Base-by-base conservation (phyloP, 768 basidiomycete genomes). In the Lactifluus volemus region DNA sequence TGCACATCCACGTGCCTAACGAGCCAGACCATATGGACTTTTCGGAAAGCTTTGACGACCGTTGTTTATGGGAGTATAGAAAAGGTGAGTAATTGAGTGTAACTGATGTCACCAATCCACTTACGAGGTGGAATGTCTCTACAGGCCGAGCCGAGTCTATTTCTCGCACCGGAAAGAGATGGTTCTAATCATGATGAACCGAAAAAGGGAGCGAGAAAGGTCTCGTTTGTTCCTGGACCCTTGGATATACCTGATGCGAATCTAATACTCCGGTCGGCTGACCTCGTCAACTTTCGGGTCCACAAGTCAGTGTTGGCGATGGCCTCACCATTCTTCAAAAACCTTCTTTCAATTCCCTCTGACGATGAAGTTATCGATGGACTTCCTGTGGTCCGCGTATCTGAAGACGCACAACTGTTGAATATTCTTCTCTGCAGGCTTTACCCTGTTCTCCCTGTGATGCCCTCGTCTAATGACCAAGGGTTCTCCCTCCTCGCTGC, bases 401-500 rank as follows among this genome's bases (percentile, higher is more conserved):
- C 52, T 10, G 52, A 53, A 36, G 38, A 48, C 12, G 21, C 59
- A 6, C 29, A 48, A 6, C 15, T 53, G 4, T 30, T 54, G 1
- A 6, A 8, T 5, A 11, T 6, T 14, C 59, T 60, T 38, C 7
- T 54, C 19, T 47, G 52, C 11, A 39, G 53, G 36, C 44, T 60
- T 15, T 60, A 60, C 38, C 59, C 38, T 36, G 10, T 38, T 7
- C 21, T 19, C 21, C 34, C 54, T 3, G 19, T 29, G 21, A 11
- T 38, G 21, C 42, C 34, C 8, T 9, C 14, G 19, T 56, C 55
- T 2, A 5, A 48, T n/a, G 34, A 58, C 14, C 36, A 58, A 12
- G 42, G 17, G 42, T 8, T 58, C 6, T 34, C 14, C 34, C 49
- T 65, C 25, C 54, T 68, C 19, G 60, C 58, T 8, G 67, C 66